These are phyloP conservation scores for Pythium plurisporium DNA, from an alignment of 352 stramenopile genomes.

Conservation along the genomic window DNA sequence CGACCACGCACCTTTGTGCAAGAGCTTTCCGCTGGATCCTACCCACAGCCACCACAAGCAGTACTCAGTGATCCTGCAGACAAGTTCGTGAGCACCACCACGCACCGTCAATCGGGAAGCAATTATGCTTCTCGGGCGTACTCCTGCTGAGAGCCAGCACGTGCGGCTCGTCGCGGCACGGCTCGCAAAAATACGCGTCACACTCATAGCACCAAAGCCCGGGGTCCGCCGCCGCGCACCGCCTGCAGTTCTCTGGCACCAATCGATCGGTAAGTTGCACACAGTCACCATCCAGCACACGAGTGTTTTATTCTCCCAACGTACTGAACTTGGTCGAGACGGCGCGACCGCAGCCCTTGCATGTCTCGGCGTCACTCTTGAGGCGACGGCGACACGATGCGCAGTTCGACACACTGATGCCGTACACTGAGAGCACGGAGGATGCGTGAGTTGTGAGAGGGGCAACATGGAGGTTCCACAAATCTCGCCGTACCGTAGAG, in stretches of 20 bases:
- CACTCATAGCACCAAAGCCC: constrained; percentile 68
- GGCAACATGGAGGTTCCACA: background rate
- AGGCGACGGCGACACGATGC: constrained; percentile 39
- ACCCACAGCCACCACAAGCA: background rate
- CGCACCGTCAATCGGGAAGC: constrained; percentile 46
- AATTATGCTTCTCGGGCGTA: constrained; percentile 33
- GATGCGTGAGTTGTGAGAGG: background rate
- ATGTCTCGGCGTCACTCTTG: constrained; percentile 27
- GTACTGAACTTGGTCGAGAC: constrained; percentile 13
- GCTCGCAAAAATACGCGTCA: constrained; percentile 54
- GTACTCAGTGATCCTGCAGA: too few species aligned
- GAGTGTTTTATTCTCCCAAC: background rate
- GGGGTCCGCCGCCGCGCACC: constrained; percentile 32
- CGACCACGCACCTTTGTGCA: constrained; percentile 40
- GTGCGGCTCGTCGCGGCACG: constrained; percentile 52
- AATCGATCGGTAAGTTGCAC: too few species aligned
- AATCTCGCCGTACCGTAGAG: constrained; percentile 40
- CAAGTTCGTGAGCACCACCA: background rate
- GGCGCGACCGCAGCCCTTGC: constrained; percentile 38
- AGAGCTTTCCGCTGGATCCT: constrained; percentile 43
- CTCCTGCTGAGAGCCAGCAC: constrained; percentile 36
- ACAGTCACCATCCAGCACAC: too few species aligned
- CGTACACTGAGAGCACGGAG: constrained; percentile 38
- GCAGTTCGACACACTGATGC: constrained; percentile 50
- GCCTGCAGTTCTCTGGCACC: constrained; percentile 36